Evolutionary conservation across 2,329 filamentous ascomycete genomes (phyloP).

Genomic region (Aphanocladium album): DNA sequence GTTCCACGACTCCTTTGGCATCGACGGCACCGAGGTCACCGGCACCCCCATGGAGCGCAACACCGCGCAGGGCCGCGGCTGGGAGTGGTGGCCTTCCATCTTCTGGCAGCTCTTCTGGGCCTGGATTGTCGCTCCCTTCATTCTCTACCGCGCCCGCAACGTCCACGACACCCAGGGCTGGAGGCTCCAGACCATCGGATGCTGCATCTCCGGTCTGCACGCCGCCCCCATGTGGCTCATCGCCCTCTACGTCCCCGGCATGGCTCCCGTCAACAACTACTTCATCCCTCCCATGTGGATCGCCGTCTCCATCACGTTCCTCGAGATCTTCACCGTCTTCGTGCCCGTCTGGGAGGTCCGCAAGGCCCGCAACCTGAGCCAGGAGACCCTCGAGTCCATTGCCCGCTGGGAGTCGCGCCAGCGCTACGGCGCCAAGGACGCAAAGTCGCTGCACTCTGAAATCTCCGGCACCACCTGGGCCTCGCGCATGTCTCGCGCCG

Average conservation of each 20-base stretch:
- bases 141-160: slow-evolving; percentile 56
- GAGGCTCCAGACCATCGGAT: slow-evolving; percentile 57
- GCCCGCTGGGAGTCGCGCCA: slow-evolving; percentile 42
- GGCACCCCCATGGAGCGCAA: slow-evolving; percentile 49
- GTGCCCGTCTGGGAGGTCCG: slow-evolving; percentile 56
- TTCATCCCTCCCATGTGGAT: slow-evolving; percentile 61
- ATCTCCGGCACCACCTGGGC: slow-evolving; percentile 32
- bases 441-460: slow-evolving; percentile 30
- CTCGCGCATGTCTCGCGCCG: slow-evolving; percentile 31
- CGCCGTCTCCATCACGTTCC: slow-evolving; percentile 54
- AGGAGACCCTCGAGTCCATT: slow-evolving; percentile 46
- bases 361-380: slow-evolving; percentile 38
- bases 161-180: slow-evolving; percentile 63
- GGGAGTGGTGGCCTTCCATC: slow-evolving; percentile 65
- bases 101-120: slow-evolving; percentile 62
- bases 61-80: slow-evolving; percentile 45
- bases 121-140: slow-evolving; percentile 55
- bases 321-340: slow-evolving; percentile 60
- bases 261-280: slow-evolving; percentile 48
- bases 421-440: slow-evolving; percentile 20
- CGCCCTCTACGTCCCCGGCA: slow-evolving; percentile 48
- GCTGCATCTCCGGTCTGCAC: slow-evolving; percentile 48
- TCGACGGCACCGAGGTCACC: slow-evolving; percentile 56
- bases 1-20: slow-evolving; percentile 57
- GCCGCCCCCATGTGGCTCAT: slow-evolving; percentile 64